Evolutionary conservation across 2,329 filamentous ascomycete genomes (phyloP), one percentile per base, ranked within the genome.

Genomic region (Fusarium sp.): DNA sequence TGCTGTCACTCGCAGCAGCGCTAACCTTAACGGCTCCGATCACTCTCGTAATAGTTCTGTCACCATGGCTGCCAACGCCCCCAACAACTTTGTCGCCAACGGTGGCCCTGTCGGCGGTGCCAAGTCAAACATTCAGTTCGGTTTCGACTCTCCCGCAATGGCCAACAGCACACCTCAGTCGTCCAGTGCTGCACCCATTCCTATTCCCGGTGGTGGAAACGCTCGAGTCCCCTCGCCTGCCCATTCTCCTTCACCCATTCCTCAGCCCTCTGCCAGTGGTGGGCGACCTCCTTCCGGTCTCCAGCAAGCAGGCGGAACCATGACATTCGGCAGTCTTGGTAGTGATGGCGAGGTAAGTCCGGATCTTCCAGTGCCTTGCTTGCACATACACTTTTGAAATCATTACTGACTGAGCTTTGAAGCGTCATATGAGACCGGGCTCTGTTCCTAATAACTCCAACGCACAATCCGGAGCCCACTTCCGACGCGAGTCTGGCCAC

Each of bases 221-320:
- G 91, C 91, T 67, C 89, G 92, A 74, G 88, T 95, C 53, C 90
- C 90, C 49, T 97, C 94, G 46, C 96, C 96, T 8, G 90, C 92
- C 50, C 91, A 92, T 73, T 98, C 95, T 46, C 96, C 96, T 6
- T 95, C 93, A 43, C 96, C 96, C 7, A 98, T 98, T 74, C 95
- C 96, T 31, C 93, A 95, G 80, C 93, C 94, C 53, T 89, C 91
- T 57, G 90, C 91, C 34, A 92, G 90, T 76, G 96, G 94, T 76
- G 93, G 94, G 74, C 93, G 93, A 76, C 94, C 94, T 73, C 93
- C 94, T 45, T 91, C 93, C 34, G 88, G 88, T 69, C 86, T 93
- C 70, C 86, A 90, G 72, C 90, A 90, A 70, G 89, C 91, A 72
- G 88, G 88, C 57, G 79, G 80, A 48, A 90, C 89, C 76, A 90